Base-by-base conservation (phyloP, 768 basidiomycete species). In the Butyriboletus loyo region DNA sequence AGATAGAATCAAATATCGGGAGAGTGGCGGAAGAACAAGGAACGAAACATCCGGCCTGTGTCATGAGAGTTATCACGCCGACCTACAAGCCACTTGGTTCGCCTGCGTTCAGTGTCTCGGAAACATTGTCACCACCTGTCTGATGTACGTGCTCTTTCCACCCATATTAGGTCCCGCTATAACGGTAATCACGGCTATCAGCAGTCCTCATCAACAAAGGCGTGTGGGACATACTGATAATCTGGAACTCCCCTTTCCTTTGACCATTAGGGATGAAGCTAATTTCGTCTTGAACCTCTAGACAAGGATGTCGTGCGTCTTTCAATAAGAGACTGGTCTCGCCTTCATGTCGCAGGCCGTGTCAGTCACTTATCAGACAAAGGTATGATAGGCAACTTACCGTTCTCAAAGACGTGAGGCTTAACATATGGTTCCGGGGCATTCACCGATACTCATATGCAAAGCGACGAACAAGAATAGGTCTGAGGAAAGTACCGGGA, bases 131-230 rank as follows among this genome's bases (percentile, higher is more conserved):
- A n/a, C 53, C 41, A 87, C 89, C 74, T 94, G 90, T 42, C 93
- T 88, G 61, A 98, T 96, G 62, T 95, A 98, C 0, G 96, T 98
- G 43, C 90, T 93, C 72, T 99, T 99, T 54, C 97, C 97, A 47
- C 97, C 97, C 90, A 98, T 98, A 70, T 99, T 99, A 0, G 97
- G 97, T 6, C 97, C 97, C 21, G 96, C 89, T 91, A 35, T 9
- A 19, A 55, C 25, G 15, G 52, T 5, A 45, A 19, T 39, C 43
- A 44, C 43, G 38, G 48, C 14, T 45, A 30, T 63, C 7, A 55
- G 45, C 0, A 31, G 22, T 1, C 9, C 14, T 21, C 28, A 19
- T 10, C 19, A 37, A 35, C 14, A 35, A 9, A n/a, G 2, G 21
- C 9, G 11, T 4, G n/a, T 6, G 19, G 11, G 24, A 57, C 84